These are phyloP conservation scores for Sisymbrium irio DNA, from an alignment of 345 rosid species.

Conservation along the genomic window DNA sequence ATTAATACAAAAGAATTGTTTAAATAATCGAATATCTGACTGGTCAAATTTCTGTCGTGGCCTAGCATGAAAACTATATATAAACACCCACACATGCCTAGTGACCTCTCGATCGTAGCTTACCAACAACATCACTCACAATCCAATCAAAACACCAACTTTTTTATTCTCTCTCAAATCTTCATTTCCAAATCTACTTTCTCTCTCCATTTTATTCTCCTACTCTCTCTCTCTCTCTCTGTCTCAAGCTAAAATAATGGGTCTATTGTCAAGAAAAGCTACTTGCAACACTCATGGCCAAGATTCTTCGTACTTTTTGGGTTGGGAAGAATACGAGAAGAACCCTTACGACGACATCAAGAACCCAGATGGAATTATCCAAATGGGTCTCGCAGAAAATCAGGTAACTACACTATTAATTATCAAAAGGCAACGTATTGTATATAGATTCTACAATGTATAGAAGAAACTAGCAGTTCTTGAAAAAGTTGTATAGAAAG, in stretches of 20 bases:
- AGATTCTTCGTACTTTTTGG: conserved; percentile 74
- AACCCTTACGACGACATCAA: conserved; percentile 61
- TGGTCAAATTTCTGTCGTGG: conserved; percentile 33
- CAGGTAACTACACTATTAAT: conserved; percentile 37
- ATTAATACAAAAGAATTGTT: not conserved
- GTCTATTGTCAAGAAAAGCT: conserved; percentile 57
- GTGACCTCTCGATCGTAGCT: conserved; percentile 34
- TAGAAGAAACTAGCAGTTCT: not conserved
- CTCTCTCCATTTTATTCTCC: not conserved
- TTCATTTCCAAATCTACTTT: not conserved
- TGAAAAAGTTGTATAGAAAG: not conserved
- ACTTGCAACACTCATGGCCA: conserved; percentile 67
- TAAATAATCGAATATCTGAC: conserved; percentile 6
- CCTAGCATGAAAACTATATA: conserved; percentile 30
- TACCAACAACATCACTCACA: conserved; percentile 37
- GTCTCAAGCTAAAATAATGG: conserved; percentile 38
- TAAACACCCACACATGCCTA: conserved; percentile 37
- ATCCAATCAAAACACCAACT: conserved; percentile 16
- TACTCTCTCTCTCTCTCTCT: not conserved
- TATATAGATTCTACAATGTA: not conserved
- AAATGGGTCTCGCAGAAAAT: conserved; percentile 86
- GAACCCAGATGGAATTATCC: conserved; percentile 70
- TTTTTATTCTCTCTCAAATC: conserved; percentile 20
- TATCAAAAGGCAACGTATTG: conserved; percentile 7
- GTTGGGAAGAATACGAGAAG: conserved; percentile 79